Evolutionary conservation across 768 basidiomycete species (phyloP), one percentile per base, ranked within the genome.

Genomic region (Naematelia encephala): DNA sequence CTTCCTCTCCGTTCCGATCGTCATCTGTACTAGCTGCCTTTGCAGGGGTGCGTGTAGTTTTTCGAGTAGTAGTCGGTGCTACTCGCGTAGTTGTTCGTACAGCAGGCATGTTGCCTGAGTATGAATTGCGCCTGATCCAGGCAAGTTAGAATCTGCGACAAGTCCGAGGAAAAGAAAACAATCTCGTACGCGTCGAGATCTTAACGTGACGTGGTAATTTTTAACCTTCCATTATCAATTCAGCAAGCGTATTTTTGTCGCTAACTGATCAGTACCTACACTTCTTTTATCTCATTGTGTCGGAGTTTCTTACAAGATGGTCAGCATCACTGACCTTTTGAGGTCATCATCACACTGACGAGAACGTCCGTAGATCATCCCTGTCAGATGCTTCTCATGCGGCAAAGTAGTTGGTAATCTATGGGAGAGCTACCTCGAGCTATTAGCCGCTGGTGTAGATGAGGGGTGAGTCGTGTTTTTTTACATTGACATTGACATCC

Each of bases 351-450:
- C 27, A 14, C 54, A 21, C 52, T 54, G 49, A 61, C n/a, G 10
- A 12, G 12, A 51, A 5, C n/a, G n/a, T n/a, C 39, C 46, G 3
- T 45, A 94, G 93, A 98, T 97, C 61, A 94, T 96, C 64, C 92
- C 93, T 47, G 90, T 97, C 5, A 86, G 93, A 44, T 94, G 92
- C 67, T 96, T 96, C 74, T 91, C 92, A 14, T 94, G 91, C 72
- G 94, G 94, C 46, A 97, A 97, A 78, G 92, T 98, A 62, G 87
- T 97, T 43, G 91, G 94, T 49, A 91, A 97, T 81, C 90, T 96
- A 65, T 97, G 94, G 93, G 87, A 84, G 58, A 82, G 83, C 21
- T 98, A 96, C 77, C 79, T 96, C 34, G 86, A 87, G 69, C 79
- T 93, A 44, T 80, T 96, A 60, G 84, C 86, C 30, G 83, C 84